Percentiles rank a stretch among this genome's conserved stretches.
Conservation (phyloP, 2,329 filamentous ascomycete species). For the Diaporthe sp. region DNA sequence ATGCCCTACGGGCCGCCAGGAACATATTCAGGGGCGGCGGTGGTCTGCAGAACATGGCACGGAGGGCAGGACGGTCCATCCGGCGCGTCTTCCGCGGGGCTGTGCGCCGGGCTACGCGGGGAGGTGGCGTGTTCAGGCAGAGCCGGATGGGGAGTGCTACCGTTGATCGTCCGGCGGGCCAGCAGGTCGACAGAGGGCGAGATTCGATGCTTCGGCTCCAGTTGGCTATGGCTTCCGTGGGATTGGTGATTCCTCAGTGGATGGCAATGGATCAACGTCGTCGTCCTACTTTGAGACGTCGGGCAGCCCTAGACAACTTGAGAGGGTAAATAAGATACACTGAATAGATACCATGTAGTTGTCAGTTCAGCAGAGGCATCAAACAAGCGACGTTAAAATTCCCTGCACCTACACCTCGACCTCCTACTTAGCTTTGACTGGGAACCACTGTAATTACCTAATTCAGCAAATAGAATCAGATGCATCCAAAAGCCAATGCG, state of each 20-base stretch:
- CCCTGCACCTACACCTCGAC: not conserved
- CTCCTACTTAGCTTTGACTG: not conserved
- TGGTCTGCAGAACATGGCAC: not conserved
- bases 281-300: too few relatives aligned
- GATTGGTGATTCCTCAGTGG: not conserved
- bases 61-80: not conserved
- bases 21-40: not conserved
- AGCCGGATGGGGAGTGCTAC: not conserved
- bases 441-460: not conserved
- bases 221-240: not conserved
- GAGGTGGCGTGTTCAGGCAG: not conserved
- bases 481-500: not conserved
- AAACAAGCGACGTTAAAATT: not conserved
- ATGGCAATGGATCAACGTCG: accelerated
- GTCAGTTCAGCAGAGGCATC: not conserved
- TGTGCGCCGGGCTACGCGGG: not conserved
- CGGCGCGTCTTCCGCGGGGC: not conserved
- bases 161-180: not conserved
- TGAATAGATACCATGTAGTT: not conserved
- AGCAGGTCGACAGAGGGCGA: not conserved
- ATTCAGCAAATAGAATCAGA: not conserved
- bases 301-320: not conserved
- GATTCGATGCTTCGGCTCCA: not conserved
- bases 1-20: not conserved
- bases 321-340: not conserved